phyloP scores from a whole-genome alignment of 257 asterid species.

The Prunella vulgaris region DNA sequence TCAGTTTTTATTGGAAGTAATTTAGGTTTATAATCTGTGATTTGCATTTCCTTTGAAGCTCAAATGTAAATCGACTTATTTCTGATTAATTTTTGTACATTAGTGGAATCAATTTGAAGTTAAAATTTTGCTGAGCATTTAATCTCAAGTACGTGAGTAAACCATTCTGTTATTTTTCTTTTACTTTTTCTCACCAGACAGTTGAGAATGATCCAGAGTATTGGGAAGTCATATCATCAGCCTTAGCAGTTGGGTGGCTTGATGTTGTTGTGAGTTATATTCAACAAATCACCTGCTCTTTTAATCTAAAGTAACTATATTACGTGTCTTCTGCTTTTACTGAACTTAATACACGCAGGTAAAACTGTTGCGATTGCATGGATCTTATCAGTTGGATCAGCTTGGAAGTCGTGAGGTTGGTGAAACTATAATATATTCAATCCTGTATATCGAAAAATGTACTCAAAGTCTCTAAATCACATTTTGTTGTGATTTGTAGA shows the following conservation, averaged over 20 bases:
- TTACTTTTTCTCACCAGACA: slow-evolving; percentile 38
- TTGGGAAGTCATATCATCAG: slow-evolving; percentile 87
- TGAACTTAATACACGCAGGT: slow-evolving; percentile 43
- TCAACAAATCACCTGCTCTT: background rate
- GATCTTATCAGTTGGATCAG: slow-evolving; percentile 80
- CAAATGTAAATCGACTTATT: background rate
- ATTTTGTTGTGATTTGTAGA: background rate
- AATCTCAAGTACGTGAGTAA: background rate
- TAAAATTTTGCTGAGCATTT: background rate
- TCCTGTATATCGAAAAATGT: background rate
- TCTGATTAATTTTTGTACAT: background rate
- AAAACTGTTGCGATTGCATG: slow-evolving; percentile 84
- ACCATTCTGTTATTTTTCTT: background rate
- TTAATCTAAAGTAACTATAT: background rate
- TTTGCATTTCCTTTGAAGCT: background rate
- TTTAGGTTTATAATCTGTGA: slow-evolving; percentile 3
- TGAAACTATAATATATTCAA: background rate
- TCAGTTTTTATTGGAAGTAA: slow-evolving; percentile 7
- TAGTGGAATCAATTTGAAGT: background rate
- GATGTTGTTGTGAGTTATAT: slow-evolving; percentile 66
- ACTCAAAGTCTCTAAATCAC: background rate
- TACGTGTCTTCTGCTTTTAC: slow-evolving; percentile 21
- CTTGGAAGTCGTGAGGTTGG: slow-evolving; percentile 85
- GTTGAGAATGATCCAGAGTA: slow-evolving; percentile 84
- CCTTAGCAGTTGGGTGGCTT: slow-evolving; percentile 94